phyloP scores from a whole-genome alignment of 2,329 filamentous ascomycete species.

The Neofusicoccum parvum region DNA sequence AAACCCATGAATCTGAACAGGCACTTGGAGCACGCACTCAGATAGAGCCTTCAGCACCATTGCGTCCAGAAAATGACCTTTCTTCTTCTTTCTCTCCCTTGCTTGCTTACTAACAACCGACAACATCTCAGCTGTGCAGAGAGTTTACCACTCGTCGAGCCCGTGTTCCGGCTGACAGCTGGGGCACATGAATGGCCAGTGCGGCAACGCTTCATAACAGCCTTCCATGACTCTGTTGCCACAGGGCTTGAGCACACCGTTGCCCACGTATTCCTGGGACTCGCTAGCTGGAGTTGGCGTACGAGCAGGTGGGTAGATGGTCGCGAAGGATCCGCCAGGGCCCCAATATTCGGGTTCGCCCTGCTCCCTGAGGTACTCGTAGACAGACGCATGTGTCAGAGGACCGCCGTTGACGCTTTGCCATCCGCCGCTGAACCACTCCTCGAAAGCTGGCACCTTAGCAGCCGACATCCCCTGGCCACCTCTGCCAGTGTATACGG shows the following conservation, averaged over 20 bases:
- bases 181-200: slow-evolving; percentile 3
- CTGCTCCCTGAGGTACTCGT: not conserved
- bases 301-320: not conserved
- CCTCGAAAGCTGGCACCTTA: not conserved
- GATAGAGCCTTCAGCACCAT: too few species aligned
- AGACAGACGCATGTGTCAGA: slow-evolving; percentile 1
- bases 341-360: not conserved
- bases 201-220: slow-evolving; percentile 11
- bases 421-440: not conserved
- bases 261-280: not conserved
- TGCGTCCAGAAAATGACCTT: not conserved
- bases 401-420: slow-evolving; percentile 6
- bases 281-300: too few species aligned
- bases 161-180: slow-evolving; percentile 1
- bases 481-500: not conserved
- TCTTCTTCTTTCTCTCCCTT: not conserved
- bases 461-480: not conserved
- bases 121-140: too few species aligned
- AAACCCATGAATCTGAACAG: not conserved
- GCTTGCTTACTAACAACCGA: not conserved
- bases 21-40: not conserved
- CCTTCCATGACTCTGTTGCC: not conserved
- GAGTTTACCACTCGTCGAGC: too few species aligned
- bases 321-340: not conserved
- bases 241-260: not conserved